Base-by-base conservation (phyloP, 2,329 filamentous ascomycete genomes). In the Fusarium multiceps region DNA sequence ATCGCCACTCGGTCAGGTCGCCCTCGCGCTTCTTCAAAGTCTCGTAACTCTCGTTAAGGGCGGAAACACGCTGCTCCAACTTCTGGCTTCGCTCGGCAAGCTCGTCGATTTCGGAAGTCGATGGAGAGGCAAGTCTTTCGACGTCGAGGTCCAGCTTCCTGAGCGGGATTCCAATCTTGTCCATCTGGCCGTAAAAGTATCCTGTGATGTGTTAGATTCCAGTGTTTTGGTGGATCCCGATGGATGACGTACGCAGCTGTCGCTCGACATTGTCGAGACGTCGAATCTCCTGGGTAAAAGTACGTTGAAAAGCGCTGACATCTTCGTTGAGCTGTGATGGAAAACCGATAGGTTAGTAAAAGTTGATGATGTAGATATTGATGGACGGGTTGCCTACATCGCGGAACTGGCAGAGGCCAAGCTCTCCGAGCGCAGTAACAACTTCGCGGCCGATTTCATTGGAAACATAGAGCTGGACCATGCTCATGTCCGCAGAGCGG, bases 401-500 rank as follows among this genome's bases (percentile, higher is more conserved):
- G 83, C 96, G 89, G 80, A 99, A 99, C 82, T 98, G 94, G 81
- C 98, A 94, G 77, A 96, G 88, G 62, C 96, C 96, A 78, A 99
- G 89, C 87, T 99, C 96, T 79, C 96, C 96, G 72, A 99, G 86
- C 59, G 95, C 95, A 79, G 94, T 97, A 70, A 98, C 94, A 76
- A 98, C 95, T 85, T 99, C 97, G 79, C 96, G 90, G 76, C 96
- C 95, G 75, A 99, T 98, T 87, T 99, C 96, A 80, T 98, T 98
- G 78, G 96, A 93, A 78, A 99, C 97, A 84, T 98, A 99, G 78
- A 99, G 92, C 90, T 99, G 96, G 78, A 97, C 97, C 91, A 99
- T 92, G 88, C 94, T 98, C 96, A 99, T 99, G 83, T 98, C 93
- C 93, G 94, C 93, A 80, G 96, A 99, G 88, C 97, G 95, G 90